Conservation (phyloP, 352 stramenopile genomes). For the Phytophthora tubulina region DNA sequence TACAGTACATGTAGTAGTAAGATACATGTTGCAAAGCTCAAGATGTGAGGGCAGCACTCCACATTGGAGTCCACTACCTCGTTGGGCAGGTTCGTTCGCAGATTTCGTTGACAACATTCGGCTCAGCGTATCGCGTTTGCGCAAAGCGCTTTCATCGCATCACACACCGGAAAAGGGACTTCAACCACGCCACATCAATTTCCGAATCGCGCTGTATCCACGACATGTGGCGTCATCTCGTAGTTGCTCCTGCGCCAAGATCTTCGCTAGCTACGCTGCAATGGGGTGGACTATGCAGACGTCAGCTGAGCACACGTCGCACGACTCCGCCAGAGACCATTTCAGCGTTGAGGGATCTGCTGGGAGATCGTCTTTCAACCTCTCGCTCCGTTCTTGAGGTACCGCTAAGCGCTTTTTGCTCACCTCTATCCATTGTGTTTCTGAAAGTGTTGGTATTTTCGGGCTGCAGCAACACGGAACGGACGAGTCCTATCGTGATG, state of each 20-base stretch:
- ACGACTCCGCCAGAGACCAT: slow-evolving; percentile 51
- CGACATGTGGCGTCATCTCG: slow-evolving; percentile 28
- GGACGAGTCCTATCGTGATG: slow-evolving; percentile 91
- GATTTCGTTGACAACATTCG: background rate
- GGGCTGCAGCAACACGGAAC: slow-evolving; percentile 74
- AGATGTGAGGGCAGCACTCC: no score
- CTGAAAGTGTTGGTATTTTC: background rate
- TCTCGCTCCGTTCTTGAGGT: slow-evolving; percentile 57
- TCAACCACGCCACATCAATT: slow-evolving; percentile 28
- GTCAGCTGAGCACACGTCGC: slow-evolving; percentile 36
- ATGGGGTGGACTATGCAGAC: background rate
- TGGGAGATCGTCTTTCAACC: slow-evolving; percentile 71
- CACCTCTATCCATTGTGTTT: no score
- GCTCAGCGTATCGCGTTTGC: slow-evolving; percentile 9
- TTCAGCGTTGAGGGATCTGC: slow-evolving; percentile 56
- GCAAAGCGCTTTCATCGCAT: slow-evolving; percentile 19
- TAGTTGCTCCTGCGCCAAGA: background rate
- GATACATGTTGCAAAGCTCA: background rate
- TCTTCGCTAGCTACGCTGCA: background rate
- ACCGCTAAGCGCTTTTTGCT: background rate
- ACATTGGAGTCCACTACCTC: no score
- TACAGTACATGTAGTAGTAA: no score
- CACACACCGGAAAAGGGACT: slow-evolving; percentile 17
- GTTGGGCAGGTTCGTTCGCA: background rate
- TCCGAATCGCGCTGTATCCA: slow-evolving; percentile 5